phyloP scores from a whole-genome alignment of 371 early-diverging fungal species.

The Lichtheimia ornata region DNA sequence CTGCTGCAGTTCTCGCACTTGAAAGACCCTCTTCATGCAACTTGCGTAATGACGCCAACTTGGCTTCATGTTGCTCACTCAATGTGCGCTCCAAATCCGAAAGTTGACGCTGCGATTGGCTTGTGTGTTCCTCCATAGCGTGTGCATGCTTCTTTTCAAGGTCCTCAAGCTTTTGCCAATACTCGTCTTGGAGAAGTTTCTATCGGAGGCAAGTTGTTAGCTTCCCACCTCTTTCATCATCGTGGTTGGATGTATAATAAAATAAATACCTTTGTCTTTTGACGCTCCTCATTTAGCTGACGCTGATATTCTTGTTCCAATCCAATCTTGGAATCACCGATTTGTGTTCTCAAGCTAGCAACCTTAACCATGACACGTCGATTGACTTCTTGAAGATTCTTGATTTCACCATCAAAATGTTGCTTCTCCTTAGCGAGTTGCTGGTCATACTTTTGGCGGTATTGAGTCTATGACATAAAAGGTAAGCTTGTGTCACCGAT shows the following conservation, averaged over 20 bases:
- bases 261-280: constrained; percentile 13
- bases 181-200: constrained; percentile 9
- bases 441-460: background rate
- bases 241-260: no score
- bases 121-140: constrained; percentile 16
- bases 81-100: constrained; percentile 6
- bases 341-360: constrained; percentile 8
- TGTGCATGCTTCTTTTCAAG: constrained; percentile 11
- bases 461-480: background rate
- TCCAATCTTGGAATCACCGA: constrained; percentile 7
- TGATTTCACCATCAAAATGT: background rate
- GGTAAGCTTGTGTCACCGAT: constrained; percentile 1
- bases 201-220: background rate
- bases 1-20: background rate
- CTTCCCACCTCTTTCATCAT: background rate
- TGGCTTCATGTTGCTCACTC: constrained; percentile 6
- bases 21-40: background rate
- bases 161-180: background rate
- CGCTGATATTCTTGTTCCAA: constrained; percentile 14
- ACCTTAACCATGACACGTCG: constrained; percentile 9
- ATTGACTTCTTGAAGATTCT: constrained; percentile 10
- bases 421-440: background rate
- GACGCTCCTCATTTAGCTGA: constrained; percentile 9
- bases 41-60: background rate
- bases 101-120: constrained; percentile 15